These are phyloP conservation scores for Amaranthus hypochondriacus DNA, from an alignment of 148 eudicot genomes.

Conservation along the genomic window DNA sequence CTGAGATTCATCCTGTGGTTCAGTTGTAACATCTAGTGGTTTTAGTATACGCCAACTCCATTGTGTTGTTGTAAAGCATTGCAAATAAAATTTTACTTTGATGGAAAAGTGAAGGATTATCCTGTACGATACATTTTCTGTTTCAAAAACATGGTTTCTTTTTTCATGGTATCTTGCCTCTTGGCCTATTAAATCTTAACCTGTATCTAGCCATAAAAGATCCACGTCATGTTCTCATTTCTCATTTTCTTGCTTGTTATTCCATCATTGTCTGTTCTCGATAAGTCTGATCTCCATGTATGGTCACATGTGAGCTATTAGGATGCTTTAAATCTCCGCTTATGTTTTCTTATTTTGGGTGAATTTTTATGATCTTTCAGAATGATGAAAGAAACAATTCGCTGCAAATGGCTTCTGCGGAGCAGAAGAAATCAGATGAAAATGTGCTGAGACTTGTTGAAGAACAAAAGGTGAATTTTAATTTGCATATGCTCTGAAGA, in stretches of 20 bases:
- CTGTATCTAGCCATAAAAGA: too few species aligned
- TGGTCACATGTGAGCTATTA: not conserved
- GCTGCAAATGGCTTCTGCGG: constrained; percentile 76
- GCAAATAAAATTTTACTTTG: too few species aligned
- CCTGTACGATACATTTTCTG: not conserved
- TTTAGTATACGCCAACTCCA: not conserved
- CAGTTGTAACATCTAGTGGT: not conserved
- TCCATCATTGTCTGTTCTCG: not conserved
- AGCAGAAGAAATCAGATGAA: constrained; percentile 70
- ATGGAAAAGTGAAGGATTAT: too few species aligned
- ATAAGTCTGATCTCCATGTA: not conserved
- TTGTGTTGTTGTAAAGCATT: too few species aligned
- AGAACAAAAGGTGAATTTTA: constrained; percentile 65
- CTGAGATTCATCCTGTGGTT: not conserved
- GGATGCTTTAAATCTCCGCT: not conserved
- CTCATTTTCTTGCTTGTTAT: not conserved
- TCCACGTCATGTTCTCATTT: too few species aligned
- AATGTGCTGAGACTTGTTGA: constrained; percentile 73
- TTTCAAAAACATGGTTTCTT: not conserved
- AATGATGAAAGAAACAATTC: constrained; percentile 55
- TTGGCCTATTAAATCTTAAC: not conserved
- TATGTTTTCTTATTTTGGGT: constrained; percentile 7
- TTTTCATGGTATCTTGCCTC: not conserved
- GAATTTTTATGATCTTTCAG: constrained; percentile 28
- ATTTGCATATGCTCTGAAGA: constrained; percentile 2